Evolutionary conservation across 73 alveolate species (phyloP).

Genomic region (Vitrella brassicaformis): DNA sequence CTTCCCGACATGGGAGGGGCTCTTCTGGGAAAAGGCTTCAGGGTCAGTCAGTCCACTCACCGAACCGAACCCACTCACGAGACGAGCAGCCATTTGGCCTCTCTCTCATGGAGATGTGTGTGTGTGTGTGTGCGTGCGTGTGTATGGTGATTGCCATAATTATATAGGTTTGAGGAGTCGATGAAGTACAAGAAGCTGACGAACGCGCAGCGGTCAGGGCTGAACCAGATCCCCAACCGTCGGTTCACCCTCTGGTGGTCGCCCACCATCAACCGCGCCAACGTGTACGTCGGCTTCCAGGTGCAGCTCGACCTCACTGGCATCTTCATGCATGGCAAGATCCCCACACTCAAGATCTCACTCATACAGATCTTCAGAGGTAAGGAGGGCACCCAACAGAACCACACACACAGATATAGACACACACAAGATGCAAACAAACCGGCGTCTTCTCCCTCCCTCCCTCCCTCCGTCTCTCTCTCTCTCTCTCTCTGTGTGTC

Average conservation of each 20-base stretch:
- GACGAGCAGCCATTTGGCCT: background rate
- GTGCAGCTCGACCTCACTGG: constrained; percentile 99
- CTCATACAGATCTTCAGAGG: constrained; percentile 86
- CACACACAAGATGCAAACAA: no score
- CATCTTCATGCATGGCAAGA: constrained; percentile 99
- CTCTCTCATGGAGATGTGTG: background rate
- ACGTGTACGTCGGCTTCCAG: constrained; percentile 99
- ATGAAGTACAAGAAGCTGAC: constrained; percentile 98
- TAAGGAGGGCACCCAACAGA: no score
- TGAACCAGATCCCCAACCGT: constrained; percentile 97
- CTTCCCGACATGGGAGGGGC: constrained; percentile 98
- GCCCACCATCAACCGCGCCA: constrained; percentile 99
- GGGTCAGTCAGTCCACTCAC: background rate
- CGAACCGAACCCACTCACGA: background rate
- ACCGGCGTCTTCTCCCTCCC: no score
- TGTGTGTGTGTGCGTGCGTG: no score
- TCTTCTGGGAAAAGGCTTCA: constrained; percentile 31
- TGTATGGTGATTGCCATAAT: no score
- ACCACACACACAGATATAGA: no score
- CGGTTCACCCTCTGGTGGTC: constrained; percentile 99
- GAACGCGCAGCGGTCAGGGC: constrained; percentile 98
- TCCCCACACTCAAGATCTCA: constrained; percentile 97
- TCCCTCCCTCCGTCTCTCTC: no score
- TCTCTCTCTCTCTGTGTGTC: background rate
- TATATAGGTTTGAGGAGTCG: constrained; percentile 97